phyloP scores from a whole-genome alignment of 2,329 filamentous ascomycete species.

The Chaetomiaceae sp. region DNA sequence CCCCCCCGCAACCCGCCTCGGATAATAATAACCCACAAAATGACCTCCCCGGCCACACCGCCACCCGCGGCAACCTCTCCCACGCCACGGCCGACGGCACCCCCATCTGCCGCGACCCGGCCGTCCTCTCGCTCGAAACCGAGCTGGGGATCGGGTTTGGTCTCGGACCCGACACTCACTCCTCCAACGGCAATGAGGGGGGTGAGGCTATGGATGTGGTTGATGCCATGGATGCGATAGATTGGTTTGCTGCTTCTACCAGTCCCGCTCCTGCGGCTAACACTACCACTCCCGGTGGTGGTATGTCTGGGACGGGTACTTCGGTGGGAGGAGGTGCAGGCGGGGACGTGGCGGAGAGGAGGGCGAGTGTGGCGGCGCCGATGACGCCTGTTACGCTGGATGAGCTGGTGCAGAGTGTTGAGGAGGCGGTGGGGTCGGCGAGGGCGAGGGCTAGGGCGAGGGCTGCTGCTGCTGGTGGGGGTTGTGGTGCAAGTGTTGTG shows the following conservation, averaged over 20 bases:
- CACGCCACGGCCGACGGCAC: slow-evolving; percentile 12
- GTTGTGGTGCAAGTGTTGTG: background rate
- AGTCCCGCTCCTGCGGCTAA: background rate
- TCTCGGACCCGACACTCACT: background rate
- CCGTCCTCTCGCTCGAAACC: slow-evolving; percentile 10
- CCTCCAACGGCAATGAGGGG: background rate
- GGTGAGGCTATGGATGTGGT: background rate
- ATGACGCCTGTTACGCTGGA: slow-evolving; percentile 33
- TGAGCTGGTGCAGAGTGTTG: slow-evolving; percentile 31
- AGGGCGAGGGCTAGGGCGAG: slow-evolving; percentile 21
- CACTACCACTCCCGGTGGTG: no score
- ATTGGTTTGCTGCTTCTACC: background rate
- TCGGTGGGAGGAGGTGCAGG: no score
- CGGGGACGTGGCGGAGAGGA: no score
- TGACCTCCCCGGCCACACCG: background rate
- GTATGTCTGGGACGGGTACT: no score
- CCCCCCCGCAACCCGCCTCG: background rate
- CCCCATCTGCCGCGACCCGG: slow-evolving; percentile 11
- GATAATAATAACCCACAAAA: background rate
- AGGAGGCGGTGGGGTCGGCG: slow-evolving; percentile 26
- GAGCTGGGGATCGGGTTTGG: slow-evolving; percentile 8
- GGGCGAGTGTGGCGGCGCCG: background rate
- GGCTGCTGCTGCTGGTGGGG: slow-evolving; percentile 1
- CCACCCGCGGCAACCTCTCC: background rate
- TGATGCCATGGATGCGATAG: slow-evolving; percentile 4